Evolutionary conservation across 306 rosid species (phyloP), one percentile per base, ranked within the genome.

Genomic region (barrel medic (Medicago truncatula)): DNA sequence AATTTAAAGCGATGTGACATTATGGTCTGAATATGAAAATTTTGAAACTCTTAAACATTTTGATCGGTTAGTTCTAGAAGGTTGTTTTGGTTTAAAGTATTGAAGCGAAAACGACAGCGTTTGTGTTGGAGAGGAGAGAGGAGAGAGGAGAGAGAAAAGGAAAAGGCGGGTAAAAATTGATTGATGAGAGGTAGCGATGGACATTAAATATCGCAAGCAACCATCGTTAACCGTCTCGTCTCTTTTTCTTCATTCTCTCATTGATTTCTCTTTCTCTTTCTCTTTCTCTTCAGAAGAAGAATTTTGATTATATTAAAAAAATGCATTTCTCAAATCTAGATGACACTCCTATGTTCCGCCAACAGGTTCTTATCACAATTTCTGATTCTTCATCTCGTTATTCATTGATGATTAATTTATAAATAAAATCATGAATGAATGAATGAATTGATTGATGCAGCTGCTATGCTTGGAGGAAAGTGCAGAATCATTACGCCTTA

Each of bases 391-490:
- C 47, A 38, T 73, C 17, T 11, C 25, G 28, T 23, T 23, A 2
- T 23, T 23, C 28, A 23, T 23, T 23, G 28, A 23, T 23, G 28
- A 23, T 23, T 23, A 23, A 23, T 23, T 23, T 23, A 23, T 1
- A 23, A 23, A 23, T 23, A 23, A 23, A 23, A 23, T 23, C 2
- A 2, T 23, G 28, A 23, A 23, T 21, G 23, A 23, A 23, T 21
- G 23, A 21, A 21, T 23, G 28, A 23, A 23, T 23, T 23, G 34
- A 2, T 62, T 81, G 61, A 67, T 87, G 84, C 98, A 96, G 99
- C 81, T 90, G 20, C 99, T 88, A 61, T 66, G 90, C 89, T 77
- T 92, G 99, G 99, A 96, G 89, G 99, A 96, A 79, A 83, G 87
- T 83, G 87, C 90, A 1, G 98, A 96, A 49, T 87, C 92, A 20